Evolutionary conservation across 805 yeast species (phyloP).

Genomic region (Teunomyces funiuensis): DNA sequence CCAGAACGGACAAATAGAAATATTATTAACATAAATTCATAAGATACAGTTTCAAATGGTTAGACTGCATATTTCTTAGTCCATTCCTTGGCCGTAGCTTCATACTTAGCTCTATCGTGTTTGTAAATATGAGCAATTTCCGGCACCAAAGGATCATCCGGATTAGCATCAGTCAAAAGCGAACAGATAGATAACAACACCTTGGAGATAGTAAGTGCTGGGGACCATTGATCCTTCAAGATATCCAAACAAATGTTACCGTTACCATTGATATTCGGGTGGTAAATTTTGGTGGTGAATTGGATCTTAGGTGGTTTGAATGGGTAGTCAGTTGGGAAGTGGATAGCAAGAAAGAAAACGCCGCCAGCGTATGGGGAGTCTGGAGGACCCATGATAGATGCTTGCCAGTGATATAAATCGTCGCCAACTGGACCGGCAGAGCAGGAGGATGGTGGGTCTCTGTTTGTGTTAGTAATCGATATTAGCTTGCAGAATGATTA

Average conservation of each 20-base stretch:
- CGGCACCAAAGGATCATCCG: slow-evolving; percentile 98
- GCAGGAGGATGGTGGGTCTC: slow-evolving; percentile 98
- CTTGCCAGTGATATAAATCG: slow-evolving; percentile 98
- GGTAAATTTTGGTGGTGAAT: slow-evolving; percentile 94
- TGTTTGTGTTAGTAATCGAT: slow-evolving; percentile 32
- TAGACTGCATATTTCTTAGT: slow-evolving; percentile 95
- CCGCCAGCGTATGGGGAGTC: slow-evolving; percentile 91
- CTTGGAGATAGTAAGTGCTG: slow-evolving; percentile 94
- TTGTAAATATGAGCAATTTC: slow-evolving; percentile 97
- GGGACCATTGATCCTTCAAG: slow-evolving; percentile 98
- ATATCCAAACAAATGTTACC: slow-evolving; percentile 97
- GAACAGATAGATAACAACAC: slow-evolving; percentile 94
- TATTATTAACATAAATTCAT: slow-evolving; percentile 6
- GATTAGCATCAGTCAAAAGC: slow-evolving; percentile 94
- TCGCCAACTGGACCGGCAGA: slow-evolving; percentile 99
- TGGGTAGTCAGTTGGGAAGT: slow-evolving; percentile 98
- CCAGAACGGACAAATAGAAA: slow-evolving; percentile 4
- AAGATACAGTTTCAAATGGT: slow-evolving; percentile 11
- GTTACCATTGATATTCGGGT: slow-evolving; percentile 93
- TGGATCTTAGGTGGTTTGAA: slow-evolving; percentile 92
- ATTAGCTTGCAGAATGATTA: too few species aligned
- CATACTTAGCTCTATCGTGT: slow-evolving; percentile 90
- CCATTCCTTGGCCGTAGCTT: slow-evolving; percentile 98
- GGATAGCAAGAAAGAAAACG: slow-evolving; percentile 92
- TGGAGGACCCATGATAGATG: slow-evolving; percentile 98